Evolutionary conservation across 108 stramenopile genomes (phyloP), one percentile per base, ranked within the genome.

Genomic region (Conticribra guillardii): DNA sequence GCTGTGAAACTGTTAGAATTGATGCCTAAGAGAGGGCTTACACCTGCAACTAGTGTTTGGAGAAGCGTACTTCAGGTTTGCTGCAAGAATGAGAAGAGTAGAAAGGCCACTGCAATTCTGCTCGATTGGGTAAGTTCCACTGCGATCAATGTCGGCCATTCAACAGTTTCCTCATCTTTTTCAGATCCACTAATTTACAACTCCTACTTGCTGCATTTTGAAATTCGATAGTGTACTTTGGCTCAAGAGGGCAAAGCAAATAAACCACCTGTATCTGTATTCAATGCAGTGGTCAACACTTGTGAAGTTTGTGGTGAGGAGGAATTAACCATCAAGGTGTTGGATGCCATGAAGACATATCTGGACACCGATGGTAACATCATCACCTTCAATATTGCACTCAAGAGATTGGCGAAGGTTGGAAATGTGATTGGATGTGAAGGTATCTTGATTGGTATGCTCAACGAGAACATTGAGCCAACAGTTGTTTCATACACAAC

Each of bases 401-500:
- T 95, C 31, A 95, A 95, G 77, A 89, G 94, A 54, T 65, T 95
- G 48, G 94, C 94, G 1, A 92, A 93, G 75, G 47, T 57, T 23
- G 91, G 91, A 23, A 92, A 91, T 58, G 33, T 64, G 0, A n/a
- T 53, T 18, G 91, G 78, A 4, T 91, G 89, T 60, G 94, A 95
- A 49, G 91, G 91, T 56, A 89, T 95, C 55, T 89, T 95, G 56
- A 76, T 95, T 45, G 89, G 87, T 49, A 95, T 95, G 94, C 83
- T 95, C 33, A 85, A 91, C 54, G 71, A 72, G 44, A 82, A 80
- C 22, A 79, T 95, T 30, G 91, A 92, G 48, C 94, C 94, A 5
- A 88, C 85, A 14, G 94, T 95, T 17, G 91, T 95, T 0, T 87
- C 91, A 2, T 95, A 95, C 83, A 95, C 94, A 31, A 95, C 94